Evolutionary conservation across 2,329 filamentous ascomycete species (phyloP), one percentile per base, ranked within the genome.

Genomic region (Coniochaeta ligniaria): DNA sequence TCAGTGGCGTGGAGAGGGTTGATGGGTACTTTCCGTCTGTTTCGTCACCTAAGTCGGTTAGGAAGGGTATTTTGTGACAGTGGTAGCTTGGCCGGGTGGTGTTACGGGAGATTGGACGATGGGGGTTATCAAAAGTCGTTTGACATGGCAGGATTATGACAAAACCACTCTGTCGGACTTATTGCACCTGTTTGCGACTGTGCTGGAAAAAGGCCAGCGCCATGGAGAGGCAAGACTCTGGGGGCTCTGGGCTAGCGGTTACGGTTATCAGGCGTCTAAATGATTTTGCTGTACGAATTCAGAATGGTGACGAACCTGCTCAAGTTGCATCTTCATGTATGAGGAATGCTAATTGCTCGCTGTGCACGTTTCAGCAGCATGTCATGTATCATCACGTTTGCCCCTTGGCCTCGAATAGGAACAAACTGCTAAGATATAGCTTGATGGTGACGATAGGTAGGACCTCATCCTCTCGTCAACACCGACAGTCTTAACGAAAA

Each of bases 11-110:
- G 2, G 64, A 74, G 59, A 57, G 67, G 43, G 65, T 73, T 11
- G 75, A 79, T 26, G 72, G 74, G 36, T 82, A 81, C 63, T 82
- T 80, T 41, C 72, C 77, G 6, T 61, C 72, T 6, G 65, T 69
- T 50, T 66, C 67, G 35, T 71, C 70, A 1, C 69, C 74, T 26
- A 75, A 74, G 45, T 60, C 65, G 6, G 60, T 64, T 43, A 76
- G 72, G 62, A 74, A 69, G 63, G 35, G 54, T 31, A 9, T 14
- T n/a, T 17, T 26, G 24, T 52, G 43, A 24, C 3, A n/a, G n/a
- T n/a, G n/a, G n/a, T n/a, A n/a, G 38, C n/a, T 2, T 24, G 20
- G 9, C 9, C 24, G 43, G n/a, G 2, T 3, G 43, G 24, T 47
- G n/a, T 3, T 14, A 47, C 9, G 9, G 6, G 43, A 47, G 43